Conservation (phyloP, 2,329 filamentous ascomycete species). For the Xylaria hypoxylon region DNA sequence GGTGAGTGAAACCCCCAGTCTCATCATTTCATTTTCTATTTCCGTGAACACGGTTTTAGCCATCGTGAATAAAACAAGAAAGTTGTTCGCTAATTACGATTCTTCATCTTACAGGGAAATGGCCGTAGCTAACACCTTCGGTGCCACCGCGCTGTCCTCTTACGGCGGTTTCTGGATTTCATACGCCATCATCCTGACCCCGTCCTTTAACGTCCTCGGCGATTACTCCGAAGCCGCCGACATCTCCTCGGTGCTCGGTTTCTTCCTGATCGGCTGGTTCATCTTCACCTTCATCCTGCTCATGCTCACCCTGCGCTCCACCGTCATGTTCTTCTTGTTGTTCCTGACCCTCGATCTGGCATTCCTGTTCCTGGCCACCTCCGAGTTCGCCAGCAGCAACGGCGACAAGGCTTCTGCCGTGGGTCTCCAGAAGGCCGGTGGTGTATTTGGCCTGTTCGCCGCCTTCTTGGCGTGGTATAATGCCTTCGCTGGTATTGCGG, state of each 20-base stretch:
- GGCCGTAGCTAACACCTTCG: slow-evolving; percentile 88
- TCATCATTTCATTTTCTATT: background rate
- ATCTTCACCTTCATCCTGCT: slow-evolving; percentile 84
- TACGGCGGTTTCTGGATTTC: slow-evolving; percentile 88
- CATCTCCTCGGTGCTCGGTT: slow-evolving; percentile 72
- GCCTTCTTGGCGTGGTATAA: slow-evolving; percentile 91
- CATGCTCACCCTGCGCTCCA: slow-evolving; percentile 80
- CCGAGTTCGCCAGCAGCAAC: slow-evolving; percentile 68
- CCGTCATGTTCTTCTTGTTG: slow-evolving; percentile 80
- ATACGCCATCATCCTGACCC: slow-evolving; percentile 78
- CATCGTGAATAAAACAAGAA: background rate
- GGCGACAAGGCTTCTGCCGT: slow-evolving; percentile 59
- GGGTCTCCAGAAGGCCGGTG: slow-evolving; percentile 75
- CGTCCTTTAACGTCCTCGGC: slow-evolving; percentile 69
- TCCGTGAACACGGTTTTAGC: background rate
- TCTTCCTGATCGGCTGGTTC: slow-evolving; percentile 85
- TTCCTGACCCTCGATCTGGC: slow-evolving; percentile 82
- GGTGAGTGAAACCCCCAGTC: slow-evolving; percentile 64
- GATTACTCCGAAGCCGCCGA: slow-evolving; percentile 60
- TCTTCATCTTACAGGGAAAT: slow-evolving; percentile 72
- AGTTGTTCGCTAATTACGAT: slow-evolving; percentile 7
- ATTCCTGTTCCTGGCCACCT: slow-evolving; percentile 77
- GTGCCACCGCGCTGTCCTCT: slow-evolving; percentile 82
- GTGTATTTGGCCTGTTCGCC: slow-evolving; percentile 82
- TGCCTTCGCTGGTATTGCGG: slow-evolving; percentile 83